Evolutionary conservation across 805 yeast genomes (phyloP).

Genomic region (Scheffersomyces coipomensis): DNA sequence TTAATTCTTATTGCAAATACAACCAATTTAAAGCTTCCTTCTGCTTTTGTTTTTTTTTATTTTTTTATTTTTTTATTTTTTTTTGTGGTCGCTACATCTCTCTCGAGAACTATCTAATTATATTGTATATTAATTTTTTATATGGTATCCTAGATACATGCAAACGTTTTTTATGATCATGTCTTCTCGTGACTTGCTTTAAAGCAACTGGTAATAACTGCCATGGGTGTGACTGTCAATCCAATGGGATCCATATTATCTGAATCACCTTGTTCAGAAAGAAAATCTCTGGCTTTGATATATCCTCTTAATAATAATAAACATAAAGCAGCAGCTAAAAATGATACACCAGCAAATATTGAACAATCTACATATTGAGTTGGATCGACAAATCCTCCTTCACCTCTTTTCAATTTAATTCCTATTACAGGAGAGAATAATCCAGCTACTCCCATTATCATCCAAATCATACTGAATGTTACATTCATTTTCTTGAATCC

Average conservation of each 20-base stretch:
- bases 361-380: constrained; percentile 52
- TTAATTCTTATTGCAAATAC: no score
- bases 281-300: constrained; percentile 47
- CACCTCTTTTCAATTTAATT: constrained; percentile 41
- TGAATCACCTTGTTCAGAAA: constrained; percentile 12
- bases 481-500: constrained; percentile 55
- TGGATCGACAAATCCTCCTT: constrained; percentile 29
- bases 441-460: constrained; percentile 47
- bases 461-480: constrained; percentile 52
- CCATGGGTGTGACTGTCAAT: constrained; percentile 7
- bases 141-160: no score
- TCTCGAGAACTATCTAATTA: no score
- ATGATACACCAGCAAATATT: constrained; percentile 58
- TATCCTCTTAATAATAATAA: constrained; percentile 53
- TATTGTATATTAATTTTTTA: no score
- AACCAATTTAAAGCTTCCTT: no score
- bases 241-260: constrained; percentile 10
- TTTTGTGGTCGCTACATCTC: no score
- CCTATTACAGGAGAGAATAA: constrained; percentile 64
- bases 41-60: no score
- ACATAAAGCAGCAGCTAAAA: constrained; percentile 42
- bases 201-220: constrained; percentile 7
- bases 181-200: constrained; percentile 4
- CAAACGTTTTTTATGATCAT: constrained; percentile 1
- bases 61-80: no score